A percentile compares a stretch with the other conserved stretches of the same genome.
Evolutionary conservation across 192 early-diverging fungal species (phyloP).

Genomic region (Powellomyces hirtus): DNA sequence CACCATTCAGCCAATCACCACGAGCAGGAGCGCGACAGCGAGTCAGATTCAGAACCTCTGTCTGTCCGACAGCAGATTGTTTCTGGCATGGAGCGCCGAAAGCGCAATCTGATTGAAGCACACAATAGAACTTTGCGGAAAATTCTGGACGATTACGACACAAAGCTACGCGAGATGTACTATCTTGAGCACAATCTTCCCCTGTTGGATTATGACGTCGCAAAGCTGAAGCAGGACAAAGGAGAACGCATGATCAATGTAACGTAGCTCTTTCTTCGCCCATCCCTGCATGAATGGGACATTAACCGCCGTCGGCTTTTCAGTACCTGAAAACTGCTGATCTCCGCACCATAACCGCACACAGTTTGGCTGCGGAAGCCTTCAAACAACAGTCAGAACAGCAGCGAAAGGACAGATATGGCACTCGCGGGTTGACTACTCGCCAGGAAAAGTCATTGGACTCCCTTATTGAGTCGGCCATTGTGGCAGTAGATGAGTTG

Average conservation of each 20-base stretch:
- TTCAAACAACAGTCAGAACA: neutral
- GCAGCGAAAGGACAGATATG: neutral
- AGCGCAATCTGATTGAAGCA: constrained; percentile 25
- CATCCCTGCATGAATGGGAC: neutral
- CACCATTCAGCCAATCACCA: neutral
- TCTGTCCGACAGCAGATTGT: constrained; percentile 12
- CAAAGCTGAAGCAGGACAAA: constrained; percentile 47
- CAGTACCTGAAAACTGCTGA: constrained; percentile 13
- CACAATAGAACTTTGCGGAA: constrained; percentile 43
- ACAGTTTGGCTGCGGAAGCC: constrained; percentile 1
- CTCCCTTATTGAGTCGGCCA: constrained; percentile 4
- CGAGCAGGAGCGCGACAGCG: neutral
- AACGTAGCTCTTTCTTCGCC: constrained; percentile 6
- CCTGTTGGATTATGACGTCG: constrained; percentile 52
- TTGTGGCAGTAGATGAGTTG: neutral
- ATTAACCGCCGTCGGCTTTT: neutral
- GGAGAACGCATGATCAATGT: constrained; percentile 53
- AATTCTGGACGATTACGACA: constrained; percentile 53
- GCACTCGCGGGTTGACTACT: neutral
- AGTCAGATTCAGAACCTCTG: constrained; percentile 15
- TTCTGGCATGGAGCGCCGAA: constrained; percentile 47
- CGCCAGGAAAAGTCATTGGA: neutral
- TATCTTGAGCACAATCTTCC: constrained; percentile 54
- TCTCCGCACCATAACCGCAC: constrained; percentile 10
- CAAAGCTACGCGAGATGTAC: constrained; percentile 54